Evolutionary conservation across 1,284 basidiomycete genomes (phyloP).

Genomic region (Vanrija pseudolonga): DNA sequence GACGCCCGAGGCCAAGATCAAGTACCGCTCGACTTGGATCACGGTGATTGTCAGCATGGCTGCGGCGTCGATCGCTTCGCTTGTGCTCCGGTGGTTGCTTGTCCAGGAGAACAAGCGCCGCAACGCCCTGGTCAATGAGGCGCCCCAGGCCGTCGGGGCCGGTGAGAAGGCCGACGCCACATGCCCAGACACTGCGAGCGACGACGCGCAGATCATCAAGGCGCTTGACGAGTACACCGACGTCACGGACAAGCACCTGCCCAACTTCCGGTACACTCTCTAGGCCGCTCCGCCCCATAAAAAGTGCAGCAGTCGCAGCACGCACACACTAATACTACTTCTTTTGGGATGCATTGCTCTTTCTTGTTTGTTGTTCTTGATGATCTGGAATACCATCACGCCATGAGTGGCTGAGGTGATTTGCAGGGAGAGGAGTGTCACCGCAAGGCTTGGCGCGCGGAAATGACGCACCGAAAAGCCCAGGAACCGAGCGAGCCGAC

Average conservation of each 20-base stretch:
- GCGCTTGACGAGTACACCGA: conserved; percentile 22
- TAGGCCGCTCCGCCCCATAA: neutral
- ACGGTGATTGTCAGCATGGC: conserved; percentile 49
- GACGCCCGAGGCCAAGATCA: conserved; percentile 36
- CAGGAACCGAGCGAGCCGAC: too few relatives aligned
- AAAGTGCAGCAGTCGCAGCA: too few relatives aligned
- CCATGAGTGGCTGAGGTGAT: neutral
- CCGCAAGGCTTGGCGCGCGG: neutral
- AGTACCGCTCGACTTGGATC: conserved; percentile 54
- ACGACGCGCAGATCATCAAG: conserved; percentile 4
- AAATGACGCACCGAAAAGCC: too few relatives aligned
- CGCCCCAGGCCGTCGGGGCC: neutral
- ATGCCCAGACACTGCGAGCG: neutral
- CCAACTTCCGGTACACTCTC: conserved; percentile 34
- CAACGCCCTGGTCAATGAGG: conserved; percentile 12
- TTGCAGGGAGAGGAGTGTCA: too few relatives aligned
- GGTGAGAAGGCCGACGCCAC: neutral
- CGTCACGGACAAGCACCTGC: conserved; percentile 34
- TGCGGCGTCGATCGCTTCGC: conserved; percentile 30
- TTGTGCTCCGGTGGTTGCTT: conserved; percentile 42
- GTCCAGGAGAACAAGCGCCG: conserved; percentile 42
- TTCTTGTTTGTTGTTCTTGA: too few relatives aligned
- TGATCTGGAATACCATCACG: neutral
- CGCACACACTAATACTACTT: too few relatives aligned
- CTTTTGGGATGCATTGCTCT: too few relatives aligned